Base-by-base conservation (phyloP, 768 basidiomycete genomes). In the Suillus decipiens region DNA sequence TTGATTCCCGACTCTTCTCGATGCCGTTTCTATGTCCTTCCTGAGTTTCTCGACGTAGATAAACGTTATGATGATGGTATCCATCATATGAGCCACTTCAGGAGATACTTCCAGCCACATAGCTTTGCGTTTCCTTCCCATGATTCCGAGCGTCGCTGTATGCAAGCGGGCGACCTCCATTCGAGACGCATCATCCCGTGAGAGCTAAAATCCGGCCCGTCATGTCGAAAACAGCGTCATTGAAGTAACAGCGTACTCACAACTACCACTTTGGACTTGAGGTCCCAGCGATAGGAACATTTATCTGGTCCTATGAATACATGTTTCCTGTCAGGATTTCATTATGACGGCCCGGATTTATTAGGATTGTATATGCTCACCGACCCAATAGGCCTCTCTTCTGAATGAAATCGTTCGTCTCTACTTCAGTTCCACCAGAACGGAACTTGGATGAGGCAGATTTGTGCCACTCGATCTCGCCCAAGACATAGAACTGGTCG, bases 401-500 rank as follows among this genome's bases (percentile, higher is more conserved):
- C 7, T 71, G 70, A 51, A 74, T 63, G 55, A 74, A 77, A 0
- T 66, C 63, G 22, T 65, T 66, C 3, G 75, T 70, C 22, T 67
- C 60, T 48, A 75, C 63, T 17, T 71, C 72, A 14, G 64, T 55
- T 37, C 71, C 76, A 4, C 70, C 64, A 37, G 75, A 73, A 5
- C 67, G 70, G 36, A 82, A 66, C 37, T 65, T 71, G 5, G 76
- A 72, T 0, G 77, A 71, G 15, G 69, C 67, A 10, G 78, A 37
- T 2, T 66, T 1, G 24, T 68, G 73, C 73, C 77, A 78, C 11
- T 78, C 71, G 0, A 81, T 77, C 59, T 72, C 64, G 8, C 72
- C 80, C 4, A 80, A 66, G 3, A 57, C 61, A 0, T 68, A 72
- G 59, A 77, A 76, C 2, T 71, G 70, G 62, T 75, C 75, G 11